These are phyloP conservation scores for Lactarius akahatsu DNA, from an alignment of 768 basidiomycete species.

Conservation along the genomic window DNA sequence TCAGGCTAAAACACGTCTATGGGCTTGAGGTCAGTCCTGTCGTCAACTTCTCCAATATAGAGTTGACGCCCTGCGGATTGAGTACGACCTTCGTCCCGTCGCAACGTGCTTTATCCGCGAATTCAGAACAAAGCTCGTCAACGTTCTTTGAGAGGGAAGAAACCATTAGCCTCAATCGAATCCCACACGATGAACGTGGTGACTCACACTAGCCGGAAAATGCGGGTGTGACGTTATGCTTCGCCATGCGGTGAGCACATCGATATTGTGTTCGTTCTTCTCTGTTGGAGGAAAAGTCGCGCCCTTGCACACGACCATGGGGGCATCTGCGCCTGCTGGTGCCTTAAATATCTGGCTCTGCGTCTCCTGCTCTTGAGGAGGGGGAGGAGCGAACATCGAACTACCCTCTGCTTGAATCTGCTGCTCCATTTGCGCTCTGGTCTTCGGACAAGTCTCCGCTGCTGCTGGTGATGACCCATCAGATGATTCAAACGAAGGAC, in stretches of 20 bases:
- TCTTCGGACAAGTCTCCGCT: constrained; percentile 48
- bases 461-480: constrained; percentile 27
- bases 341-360: constrained; percentile 38
- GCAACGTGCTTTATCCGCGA: constrained; percentile 78
- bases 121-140: constrained; percentile 76
- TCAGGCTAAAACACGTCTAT: constrained; percentile 11
- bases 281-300: constrained; percentile 67
- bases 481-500: constrained; percentile 29
- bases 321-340: constrained; percentile 44
- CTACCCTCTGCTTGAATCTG: constrained; percentile 54
- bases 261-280: constrained; percentile 70
- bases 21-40: constrained; percentile 30
- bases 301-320: constrained; percentile 65
- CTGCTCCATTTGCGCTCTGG: constrained; percentile 51
- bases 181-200: constrained; percentile 8
- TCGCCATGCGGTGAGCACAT: constrained; percentile 77
- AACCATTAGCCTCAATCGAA: constrained; percentile 11
- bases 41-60: constrained; percentile 45
- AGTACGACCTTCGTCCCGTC: constrained; percentile 83
- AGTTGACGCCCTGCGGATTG: constrained; percentile 48
- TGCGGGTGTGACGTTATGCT: constrained; percentile 71
- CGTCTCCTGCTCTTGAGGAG: constrained; percentile 10
- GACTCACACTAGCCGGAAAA: constrained; percentile 61
- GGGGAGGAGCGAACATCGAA: constrained; percentile 52
- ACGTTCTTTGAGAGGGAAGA: constrained; percentile 48